Conservation (phyloP, 768 basidiomycete species). For the Mycena haematopus region DNA sequence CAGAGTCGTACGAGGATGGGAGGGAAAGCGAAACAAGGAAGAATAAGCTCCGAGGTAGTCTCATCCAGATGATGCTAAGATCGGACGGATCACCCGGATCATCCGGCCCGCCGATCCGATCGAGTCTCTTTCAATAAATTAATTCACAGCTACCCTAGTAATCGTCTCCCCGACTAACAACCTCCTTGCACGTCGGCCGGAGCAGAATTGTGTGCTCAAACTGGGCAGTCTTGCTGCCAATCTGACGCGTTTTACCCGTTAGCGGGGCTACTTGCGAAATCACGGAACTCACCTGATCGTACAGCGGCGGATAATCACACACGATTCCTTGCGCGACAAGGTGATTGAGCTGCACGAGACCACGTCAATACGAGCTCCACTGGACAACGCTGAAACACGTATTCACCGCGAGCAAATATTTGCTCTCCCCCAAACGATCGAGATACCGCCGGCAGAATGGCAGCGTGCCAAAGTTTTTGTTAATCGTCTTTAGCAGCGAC, state of each 20-base stretch:
- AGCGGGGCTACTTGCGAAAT: conserved; percentile 42
- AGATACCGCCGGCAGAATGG: conserved; percentile 97
- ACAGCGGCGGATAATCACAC: conserved; percentile 90
- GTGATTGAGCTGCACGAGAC: conserved; percentile 72
- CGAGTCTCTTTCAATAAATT: background rate
- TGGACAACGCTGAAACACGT: background rate
- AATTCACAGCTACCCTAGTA: conserved; percentile 44
- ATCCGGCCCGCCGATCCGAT: background rate
- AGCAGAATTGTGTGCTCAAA: conserved; percentile 82
- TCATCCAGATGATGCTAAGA: no score
- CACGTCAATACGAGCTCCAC: background rate
- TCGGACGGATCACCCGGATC: no score
- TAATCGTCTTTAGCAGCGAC: conserved; percentile 84
- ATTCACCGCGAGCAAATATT: conserved; percentile 87
- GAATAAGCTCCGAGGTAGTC: background rate
- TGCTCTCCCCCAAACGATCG: conserved; percentile 92
- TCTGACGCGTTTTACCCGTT: conserved; percentile 4
- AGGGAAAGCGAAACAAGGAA: background rate
- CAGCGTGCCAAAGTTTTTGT: conserved; percentile 91
- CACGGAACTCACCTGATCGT: conserved; percentile 81
- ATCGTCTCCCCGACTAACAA: conserved; percentile 85
- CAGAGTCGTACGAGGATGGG: background rate
- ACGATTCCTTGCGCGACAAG: conserved; percentile 90
- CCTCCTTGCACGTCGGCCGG: conserved; percentile 84
- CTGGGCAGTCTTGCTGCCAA: conserved; percentile 28